Evolutionary conservation across 2,329 filamentous ascomycete genomes (phyloP), one percentile per base, ranked within the genome.

Genomic region (Stemphylium lycopersici): DNA sequence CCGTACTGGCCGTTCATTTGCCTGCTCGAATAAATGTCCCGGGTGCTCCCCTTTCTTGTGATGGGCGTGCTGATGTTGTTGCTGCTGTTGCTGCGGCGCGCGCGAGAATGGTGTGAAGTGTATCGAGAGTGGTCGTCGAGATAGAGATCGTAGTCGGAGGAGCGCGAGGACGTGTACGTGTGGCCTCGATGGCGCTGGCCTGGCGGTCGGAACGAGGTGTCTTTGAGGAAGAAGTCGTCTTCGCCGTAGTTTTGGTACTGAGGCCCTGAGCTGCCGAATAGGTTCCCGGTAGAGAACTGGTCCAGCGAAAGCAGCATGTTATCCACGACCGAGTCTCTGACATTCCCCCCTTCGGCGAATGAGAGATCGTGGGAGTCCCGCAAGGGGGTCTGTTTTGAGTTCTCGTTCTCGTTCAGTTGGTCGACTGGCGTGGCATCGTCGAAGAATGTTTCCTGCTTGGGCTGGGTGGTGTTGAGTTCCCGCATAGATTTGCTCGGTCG

Each of bases 301-400:
- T 96, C 93, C 61, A 99, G 87, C 36, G 93, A 96, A 62, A 95
- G 82, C 56, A 98, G 86, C 89, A 99, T 95, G 76, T 97, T 96
- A 76, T 95, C 90, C 55, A 99, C 91, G 63, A 99, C 87, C 32
- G 93, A 97, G 71, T 96, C 91, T 64, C 93, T 87, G 12, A 63
- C 59, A 15, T 55, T 65, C 36, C 90, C 91, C 59, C 90, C 86
- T 43, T 89, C 86, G 45, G 88, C 88, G 67, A 96, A 82, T 53
- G 90, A 93, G 58, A 97, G 83, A 74, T 96, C 93, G 80, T 97
- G 93, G 43, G 89, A 91, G 77, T 93, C 87, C 45, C 71, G 67
- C 46, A 68, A 54, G 18, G 44, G 50, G 42, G 65, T 62, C 34
- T 63, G 62, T 37, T 59, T 63, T 20, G 50, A 39, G 34, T 60